Percentiles rank a stretch among this genome's conserved stretches.
Conservation (phyloP, 2,329 filamentous ascomycete species). For the Ophiostoma triangulosporum region DNA sequence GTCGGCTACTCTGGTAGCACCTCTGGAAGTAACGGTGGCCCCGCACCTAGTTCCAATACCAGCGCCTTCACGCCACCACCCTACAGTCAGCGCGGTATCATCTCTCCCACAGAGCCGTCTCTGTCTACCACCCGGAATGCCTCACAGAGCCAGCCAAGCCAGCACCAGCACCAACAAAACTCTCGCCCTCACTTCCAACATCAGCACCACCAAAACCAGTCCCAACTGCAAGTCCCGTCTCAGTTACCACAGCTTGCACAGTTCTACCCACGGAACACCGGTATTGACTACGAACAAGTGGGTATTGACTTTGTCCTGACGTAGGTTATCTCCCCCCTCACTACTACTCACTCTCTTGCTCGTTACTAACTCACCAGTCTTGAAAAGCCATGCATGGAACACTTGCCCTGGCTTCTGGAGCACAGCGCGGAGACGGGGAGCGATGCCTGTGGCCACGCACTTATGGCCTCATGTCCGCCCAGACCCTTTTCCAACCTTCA, state of each 20-base stretch:
- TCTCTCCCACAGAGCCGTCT: slow-evolving; percentile 4
- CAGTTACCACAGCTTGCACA: not conserved
- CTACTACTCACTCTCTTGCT: slow-evolving; percentile 28
- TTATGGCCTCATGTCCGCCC: slow-evolving; percentile 87
- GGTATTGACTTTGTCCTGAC: slow-evolving; percentile 85
- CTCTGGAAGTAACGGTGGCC: slow-evolving; percentile 44
- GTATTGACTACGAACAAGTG: slow-evolving; percentile 63
- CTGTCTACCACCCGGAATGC: not conserved
- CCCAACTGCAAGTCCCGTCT: not conserved
- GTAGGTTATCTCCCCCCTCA: slow-evolving; percentile 39
- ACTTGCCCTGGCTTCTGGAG: slow-evolving; percentile 67
- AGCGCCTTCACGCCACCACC: slow-evolving; percentile 35
- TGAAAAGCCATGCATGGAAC: slow-evolving; percentile 86
- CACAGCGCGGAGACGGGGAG: slow-evolving; percentile 43
- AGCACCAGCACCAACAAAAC: not conserved
- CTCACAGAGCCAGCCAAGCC: not conserved
- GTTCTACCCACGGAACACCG: slow-evolving; percentile 20
- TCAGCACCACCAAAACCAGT: slow-evolving; percentile 8
- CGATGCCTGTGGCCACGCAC: slow-evolving; percentile 70
- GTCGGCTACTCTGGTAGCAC: slow-evolving; percentile 42
- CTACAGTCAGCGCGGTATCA: slow-evolving; percentile 13
- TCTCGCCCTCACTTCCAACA: too few relatives aligned
- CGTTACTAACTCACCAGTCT: slow-evolving; percentile 48
- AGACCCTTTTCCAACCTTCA: slow-evolving; percentile 40
- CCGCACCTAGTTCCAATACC: slow-evolving; percentile 26